phyloP scores from a whole-genome alignment of 371 early-diverging fungal genomes.

The Mortierella sp. region DNA sequence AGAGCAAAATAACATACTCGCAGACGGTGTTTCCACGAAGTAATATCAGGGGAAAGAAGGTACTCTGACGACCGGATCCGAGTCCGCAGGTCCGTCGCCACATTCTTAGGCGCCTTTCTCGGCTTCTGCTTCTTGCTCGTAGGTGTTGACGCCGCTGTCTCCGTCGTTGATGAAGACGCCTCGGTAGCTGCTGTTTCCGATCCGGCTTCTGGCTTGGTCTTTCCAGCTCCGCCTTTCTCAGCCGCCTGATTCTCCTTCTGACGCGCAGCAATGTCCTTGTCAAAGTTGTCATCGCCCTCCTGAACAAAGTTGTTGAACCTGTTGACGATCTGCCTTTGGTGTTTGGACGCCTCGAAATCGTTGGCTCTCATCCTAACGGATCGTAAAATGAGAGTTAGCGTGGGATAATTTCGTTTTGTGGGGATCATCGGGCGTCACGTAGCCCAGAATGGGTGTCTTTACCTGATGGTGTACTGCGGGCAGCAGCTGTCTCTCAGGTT shows the following conservation, averaged over 20 bases:
- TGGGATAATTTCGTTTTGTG: too few species aligned
- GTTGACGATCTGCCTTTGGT: slow-evolving; percentile 78
- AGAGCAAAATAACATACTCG: slow-evolving; percentile 31
- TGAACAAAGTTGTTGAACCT: slow-evolving; percentile 71
- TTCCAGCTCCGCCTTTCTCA: background rate
- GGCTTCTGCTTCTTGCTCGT: slow-evolving; percentile 43
- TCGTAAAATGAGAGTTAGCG: background rate
- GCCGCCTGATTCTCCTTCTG: slow-evolving; percentile 4
- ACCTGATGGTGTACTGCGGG: slow-evolving; percentile 80
- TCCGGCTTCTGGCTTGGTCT: background rate
- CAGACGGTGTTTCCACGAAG: slow-evolving; percentile 56
- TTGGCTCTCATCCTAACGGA: slow-evolving; percentile 65
- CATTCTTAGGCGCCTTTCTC: slow-evolving; percentile 41
- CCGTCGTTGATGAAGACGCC: background rate
- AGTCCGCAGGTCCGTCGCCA: slow-evolving; percentile 27
- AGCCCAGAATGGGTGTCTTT: background rate
- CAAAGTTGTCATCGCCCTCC: slow-evolving; percentile 50
- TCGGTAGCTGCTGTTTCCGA: background rate
- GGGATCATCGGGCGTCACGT: background rate
- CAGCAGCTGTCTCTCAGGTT: slow-evolving; percentile 74
- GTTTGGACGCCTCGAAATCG: slow-evolving; percentile 68
- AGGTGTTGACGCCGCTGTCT: background rate
- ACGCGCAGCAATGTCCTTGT: slow-evolving; percentile 40
- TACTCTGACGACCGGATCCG: slow-evolving; percentile 46
- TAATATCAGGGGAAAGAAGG: slow-evolving; percentile 44